A percentile compares a stretch with the other conserved stretches of the same genome.
These are phyloP conservation scores for Candolleomyces efflorescens DNA, from an alignment of 768 basidiomycete species.

Conservation along the genomic window DNA sequence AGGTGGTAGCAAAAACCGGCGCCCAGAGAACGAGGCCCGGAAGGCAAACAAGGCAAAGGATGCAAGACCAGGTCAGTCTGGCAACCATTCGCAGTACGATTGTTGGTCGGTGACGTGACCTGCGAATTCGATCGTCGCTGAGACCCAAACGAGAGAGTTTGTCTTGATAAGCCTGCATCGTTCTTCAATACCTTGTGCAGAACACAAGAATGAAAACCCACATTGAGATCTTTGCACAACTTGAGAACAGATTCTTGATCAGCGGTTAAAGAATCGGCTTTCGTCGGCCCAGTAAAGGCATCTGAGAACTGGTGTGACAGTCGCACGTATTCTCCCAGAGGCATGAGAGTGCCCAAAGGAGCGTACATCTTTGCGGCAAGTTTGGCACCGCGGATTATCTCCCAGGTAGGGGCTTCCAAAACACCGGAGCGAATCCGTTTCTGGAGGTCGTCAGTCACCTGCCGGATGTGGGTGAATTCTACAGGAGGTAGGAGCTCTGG, in stretches of 20 bases:
- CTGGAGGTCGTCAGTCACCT: constrained; percentile 57
- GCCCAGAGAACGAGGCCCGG: constrained; percentile 82
- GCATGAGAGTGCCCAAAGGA: constrained; percentile 84
- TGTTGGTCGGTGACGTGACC: constrained; percentile 48
- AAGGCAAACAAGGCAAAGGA: constrained; percentile 60
- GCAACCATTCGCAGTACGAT: constrained; percentile 64
- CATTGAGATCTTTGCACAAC: constrained; percentile 58
- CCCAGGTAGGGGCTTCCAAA: constrained; percentile 84
- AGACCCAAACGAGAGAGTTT: constrained; percentile 61
- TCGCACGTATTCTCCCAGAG: constrained; percentile 79
- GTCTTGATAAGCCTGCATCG: constrained; percentile 66
- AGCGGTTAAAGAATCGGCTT: constrained; percentile 16
- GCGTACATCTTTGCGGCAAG: constrained; percentile 78
- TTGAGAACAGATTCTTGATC: constrained; percentile 21
- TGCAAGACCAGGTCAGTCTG: constrained; percentile 58
- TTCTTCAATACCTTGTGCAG: neutral
- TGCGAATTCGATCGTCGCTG: constrained; percentile 83
- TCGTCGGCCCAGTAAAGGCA: constrained; percentile 53
- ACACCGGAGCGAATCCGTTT: constrained; percentile 72
- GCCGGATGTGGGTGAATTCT: constrained; percentile 55
- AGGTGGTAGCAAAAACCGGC: constrained; percentile 71
- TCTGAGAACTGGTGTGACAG: constrained; percentile 73
- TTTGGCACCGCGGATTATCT: constrained; percentile 68
- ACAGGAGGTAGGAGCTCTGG: constrained; percentile 70
- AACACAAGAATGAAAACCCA: constrained; percentile 19